A percentile compares a stretch with the other conserved stretches of the same genome.
phyloP scores from a whole-genome alignment of 306 rosid genomes.

The Quercus variabilis region DNA sequence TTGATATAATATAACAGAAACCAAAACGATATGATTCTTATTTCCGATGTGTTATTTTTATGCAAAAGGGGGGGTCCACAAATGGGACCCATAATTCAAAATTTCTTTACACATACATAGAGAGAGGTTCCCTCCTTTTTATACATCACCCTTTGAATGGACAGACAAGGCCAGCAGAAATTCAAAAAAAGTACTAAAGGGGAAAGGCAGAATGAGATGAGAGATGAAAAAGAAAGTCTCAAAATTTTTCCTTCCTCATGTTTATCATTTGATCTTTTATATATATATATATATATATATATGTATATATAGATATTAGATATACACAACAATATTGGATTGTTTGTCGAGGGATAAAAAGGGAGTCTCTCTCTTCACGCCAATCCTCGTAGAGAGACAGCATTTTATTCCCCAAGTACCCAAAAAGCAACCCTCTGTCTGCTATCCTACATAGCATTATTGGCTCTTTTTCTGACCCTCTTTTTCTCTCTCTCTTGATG shows the following conservation, averaged over 20 bases:
- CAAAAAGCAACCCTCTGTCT: slow-evolving; percentile 87
- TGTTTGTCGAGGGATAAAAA: slow-evolving; percentile 18
- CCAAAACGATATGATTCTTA: slow-evolving; percentile 14
- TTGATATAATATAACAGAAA: slow-evolving; percentile 12
- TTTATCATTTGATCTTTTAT: slow-evolving; percentile 15
- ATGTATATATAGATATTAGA: neutral
- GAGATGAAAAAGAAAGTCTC: slow-evolving; percentile 17
- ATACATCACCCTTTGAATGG: slow-evolving; percentile 68
- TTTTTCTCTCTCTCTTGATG: slow-evolving; percentile 20
- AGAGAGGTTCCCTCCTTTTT: slow-evolving; percentile 43
- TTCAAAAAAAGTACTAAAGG: slow-evolving; percentile 65
- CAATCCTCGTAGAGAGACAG: slow-evolving; percentile 77
- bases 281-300: neutral
- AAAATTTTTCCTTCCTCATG: slow-evolving; percentile 10
- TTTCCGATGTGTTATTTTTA: slow-evolving; percentile 13
- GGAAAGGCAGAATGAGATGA: slow-evolving; percentile 31
- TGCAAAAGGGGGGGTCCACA: slow-evolving; percentile 17
- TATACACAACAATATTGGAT: neutral
- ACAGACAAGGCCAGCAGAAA: slow-evolving; percentile 61
- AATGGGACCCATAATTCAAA: slow-evolving; percentile 38
- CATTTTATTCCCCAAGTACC: slow-evolving; percentile 90
- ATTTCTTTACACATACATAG: slow-evolving; percentile 11
- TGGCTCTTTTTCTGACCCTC: slow-evolving; percentile 39
- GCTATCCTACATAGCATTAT: slow-evolving; percentile 70
- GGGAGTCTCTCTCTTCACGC: slow-evolving; percentile 36